Conservation (phyloP, 176 grass and related monocot genomes). For the Oryza nivara region DNA sequence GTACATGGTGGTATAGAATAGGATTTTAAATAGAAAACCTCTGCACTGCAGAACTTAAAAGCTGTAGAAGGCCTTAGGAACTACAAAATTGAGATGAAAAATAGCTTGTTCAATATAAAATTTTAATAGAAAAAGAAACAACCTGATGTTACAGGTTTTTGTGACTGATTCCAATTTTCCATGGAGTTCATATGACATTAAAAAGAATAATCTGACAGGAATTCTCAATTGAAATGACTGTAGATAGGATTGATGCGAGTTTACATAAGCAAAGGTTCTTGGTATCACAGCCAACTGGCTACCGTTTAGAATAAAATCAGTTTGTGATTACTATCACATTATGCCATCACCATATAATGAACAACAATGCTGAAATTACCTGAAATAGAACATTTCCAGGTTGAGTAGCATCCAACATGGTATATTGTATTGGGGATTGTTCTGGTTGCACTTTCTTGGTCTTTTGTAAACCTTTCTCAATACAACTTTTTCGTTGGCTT, state of each 20-base stretch:
- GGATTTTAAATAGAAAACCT: neutral
- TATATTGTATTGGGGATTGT: conserved; percentile 44
- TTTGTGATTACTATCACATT: neutral
- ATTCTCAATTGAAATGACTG: neutral
- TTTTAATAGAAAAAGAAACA: neutral
- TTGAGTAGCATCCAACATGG: conserved; percentile 43
- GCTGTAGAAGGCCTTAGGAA: neutral
- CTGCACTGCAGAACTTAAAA: neutral
- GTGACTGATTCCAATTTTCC: neutral
- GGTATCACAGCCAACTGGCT: neutral
- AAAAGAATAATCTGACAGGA: neutral
- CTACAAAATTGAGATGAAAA: neutral
- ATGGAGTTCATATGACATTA: neutral
- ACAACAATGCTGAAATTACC: conserved; percentile 34
- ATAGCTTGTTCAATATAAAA: neutral
- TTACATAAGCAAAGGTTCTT: neutral
- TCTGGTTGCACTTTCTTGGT: conserved; percentile 38
- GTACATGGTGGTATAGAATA: neutral
- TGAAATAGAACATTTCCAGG: conserved; percentile 54
- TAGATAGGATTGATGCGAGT: neutral
- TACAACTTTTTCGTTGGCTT: conserved; percentile 40
- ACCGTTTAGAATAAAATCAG: neutral
- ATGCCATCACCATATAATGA: conserved; percentile 11
- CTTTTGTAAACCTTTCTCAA: conserved; percentile 51
- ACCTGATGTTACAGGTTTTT: neutral